Percentiles rank a stretch among this genome's conserved stretches.
phyloP scores from a whole-genome alignment of 2,329 filamentous ascomycete genomes.

The Aurifilum marmelostoma region DNA sequence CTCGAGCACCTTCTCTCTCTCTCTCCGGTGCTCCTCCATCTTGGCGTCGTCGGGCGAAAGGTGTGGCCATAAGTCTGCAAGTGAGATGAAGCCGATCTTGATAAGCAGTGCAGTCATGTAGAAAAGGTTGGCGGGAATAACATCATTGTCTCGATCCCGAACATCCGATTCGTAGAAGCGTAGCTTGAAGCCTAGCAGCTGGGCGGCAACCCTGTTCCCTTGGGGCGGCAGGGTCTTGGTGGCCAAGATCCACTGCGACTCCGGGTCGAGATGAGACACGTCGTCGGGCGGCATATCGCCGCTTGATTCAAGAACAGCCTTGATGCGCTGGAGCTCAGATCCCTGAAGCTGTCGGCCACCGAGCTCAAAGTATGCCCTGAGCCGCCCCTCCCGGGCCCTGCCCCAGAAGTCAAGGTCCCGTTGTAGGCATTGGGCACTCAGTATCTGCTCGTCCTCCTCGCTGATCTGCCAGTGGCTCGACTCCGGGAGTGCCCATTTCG shows the following conservation, averaged over 20 bases:
- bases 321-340: constrained; percentile 53
- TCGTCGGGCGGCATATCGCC: constrained; percentile 41
- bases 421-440: constrained; percentile 58
- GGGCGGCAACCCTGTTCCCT: constrained; percentile 90
- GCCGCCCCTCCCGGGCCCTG: constrained; percentile 72
- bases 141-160: constrained; percentile 69
- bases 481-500: constrained; percentile 80
- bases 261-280: constrained; percentile 57
- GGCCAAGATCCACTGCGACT: constrained; percentile 74
- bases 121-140: constrained; percentile 87
- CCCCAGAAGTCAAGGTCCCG: constrained; percentile 83
- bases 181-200: constrained; percentile 94
- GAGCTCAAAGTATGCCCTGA: constrained; percentile 88
- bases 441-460: constrained; percentile 68
- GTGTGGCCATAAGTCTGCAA: constrained; percentile 89
- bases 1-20: constrained; percentile 74
- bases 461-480: constrained; percentile 65
- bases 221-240: constrained; percentile 82
- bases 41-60: constrained; percentile 82
- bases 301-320: constrained; percentile 44
- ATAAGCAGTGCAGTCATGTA: constrained; percentile 90
- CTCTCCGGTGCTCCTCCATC: constrained; percentile 75
- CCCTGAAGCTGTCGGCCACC: constrained; percentile 71
- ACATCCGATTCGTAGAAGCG: constrained; percentile 87
- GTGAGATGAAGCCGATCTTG: constrained; percentile 95